Conservation (phyloP, 768 basidiomycete genomes). For the Pleurotus pulmonarius region DNA sequence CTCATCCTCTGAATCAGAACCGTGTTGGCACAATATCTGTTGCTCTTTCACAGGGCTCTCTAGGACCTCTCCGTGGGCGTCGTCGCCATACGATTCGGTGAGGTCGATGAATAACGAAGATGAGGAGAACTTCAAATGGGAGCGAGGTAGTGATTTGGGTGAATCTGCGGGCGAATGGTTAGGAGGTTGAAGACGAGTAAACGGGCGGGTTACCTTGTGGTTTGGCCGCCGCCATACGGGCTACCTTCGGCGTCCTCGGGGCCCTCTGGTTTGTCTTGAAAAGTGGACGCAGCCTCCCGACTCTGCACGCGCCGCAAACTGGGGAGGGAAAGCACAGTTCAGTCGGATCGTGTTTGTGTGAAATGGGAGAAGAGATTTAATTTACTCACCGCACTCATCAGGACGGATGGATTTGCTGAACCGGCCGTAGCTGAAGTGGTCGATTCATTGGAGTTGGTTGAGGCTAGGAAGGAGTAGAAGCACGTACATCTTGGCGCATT, state of each 20-base stretch:
- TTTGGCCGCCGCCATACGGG: constrained; percentile 38
- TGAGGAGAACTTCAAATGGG: not conserved
- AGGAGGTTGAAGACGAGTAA: no score
- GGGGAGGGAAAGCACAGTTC: no score
- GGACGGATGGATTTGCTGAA: constrained; percentile 70
- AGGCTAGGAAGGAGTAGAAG: not conserved
- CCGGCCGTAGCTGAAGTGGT: constrained; percentile 57
- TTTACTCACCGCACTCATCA: constrained; percentile 54
- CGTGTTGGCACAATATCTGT: constrained; percentile 6
- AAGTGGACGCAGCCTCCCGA: constrained; percentile 53
- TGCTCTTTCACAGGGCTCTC: not conserved
- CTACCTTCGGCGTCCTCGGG: constrained; percentile 31
- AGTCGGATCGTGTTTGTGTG: no score
- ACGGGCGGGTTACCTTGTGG: constrained; percentile 35
- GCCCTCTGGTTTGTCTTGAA: constrained; percentile 40
- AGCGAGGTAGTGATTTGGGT: constrained; percentile 19
- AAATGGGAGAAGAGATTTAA: no score
- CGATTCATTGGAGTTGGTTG: not conserved
- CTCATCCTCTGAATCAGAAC: constrained; percentile 21
- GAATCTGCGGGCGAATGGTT: constrained; percentile 24
- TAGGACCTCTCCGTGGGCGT: constrained; percentile 12
- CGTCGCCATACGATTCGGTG: constrained; percentile 10
- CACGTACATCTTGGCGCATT: constrained; percentile 60
- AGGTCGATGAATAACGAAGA: not conserved
- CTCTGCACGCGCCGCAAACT: constrained; percentile 70